Percentiles rank a stretch among this genome's conserved stretches.
phyloP scores from a whole-genome alignment of 2,329 filamentous ascomycete species.

The Cladosporium halotolerans region DNA sequence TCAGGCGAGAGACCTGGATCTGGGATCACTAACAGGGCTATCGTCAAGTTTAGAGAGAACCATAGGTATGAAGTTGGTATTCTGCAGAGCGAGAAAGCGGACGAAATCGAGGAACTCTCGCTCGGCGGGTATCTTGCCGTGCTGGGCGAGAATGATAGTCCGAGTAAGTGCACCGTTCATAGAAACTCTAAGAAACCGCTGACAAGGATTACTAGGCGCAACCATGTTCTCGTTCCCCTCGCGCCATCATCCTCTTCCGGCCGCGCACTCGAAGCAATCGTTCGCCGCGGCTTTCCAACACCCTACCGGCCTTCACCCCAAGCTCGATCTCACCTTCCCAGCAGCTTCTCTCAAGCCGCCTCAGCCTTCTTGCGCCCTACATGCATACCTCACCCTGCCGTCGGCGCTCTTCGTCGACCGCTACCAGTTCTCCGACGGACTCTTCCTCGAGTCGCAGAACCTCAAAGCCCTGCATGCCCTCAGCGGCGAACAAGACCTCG shows the following conservation, averaged over 20 bases:
- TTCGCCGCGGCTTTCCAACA: conserved; percentile 55
- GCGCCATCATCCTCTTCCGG: conserved; percentile 59
- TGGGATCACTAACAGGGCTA: conserved; percentile 1
- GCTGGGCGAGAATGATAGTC: conserved; percentile 65
- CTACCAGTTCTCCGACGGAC: conserved; percentile 70
- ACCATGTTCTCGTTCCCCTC: conserved; percentile 80
- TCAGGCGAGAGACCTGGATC: conserved; percentile 15
- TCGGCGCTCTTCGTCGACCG: conserved; percentile 76
- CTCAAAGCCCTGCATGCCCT: conserved; percentile 62
- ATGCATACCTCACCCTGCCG: conserved; percentile 78
- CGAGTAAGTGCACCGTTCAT: conserved; percentile 45
- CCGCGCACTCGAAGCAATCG: conserved; percentile 26
- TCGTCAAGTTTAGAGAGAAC: conserved; percentile 7
- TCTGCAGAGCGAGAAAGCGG: conserved; percentile 55
- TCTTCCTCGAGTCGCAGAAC: conserved; percentile 78
- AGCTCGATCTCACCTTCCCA: conserved; percentile 61
- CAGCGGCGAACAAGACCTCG: conserved; percentile 75
- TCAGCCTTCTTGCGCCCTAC: conserved; percentile 58
- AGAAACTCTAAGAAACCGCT: not conserved
- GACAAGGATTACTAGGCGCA: conserved; percentile 44
- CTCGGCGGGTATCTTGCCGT: conserved; percentile 74
- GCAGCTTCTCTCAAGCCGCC: conserved; percentile 41
- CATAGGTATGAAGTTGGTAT: conserved; percentile 72
- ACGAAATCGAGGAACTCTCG: conserved; percentile 66
- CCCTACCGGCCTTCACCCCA: conserved; percentile 79